Percentiles rank a stretch among this genome's conserved stretches.
These are phyloP conservation scores for Dacryopinax spathularia DNA, from an alignment of 768 basidiomycete genomes.

Conservation along the genomic window DNA sequence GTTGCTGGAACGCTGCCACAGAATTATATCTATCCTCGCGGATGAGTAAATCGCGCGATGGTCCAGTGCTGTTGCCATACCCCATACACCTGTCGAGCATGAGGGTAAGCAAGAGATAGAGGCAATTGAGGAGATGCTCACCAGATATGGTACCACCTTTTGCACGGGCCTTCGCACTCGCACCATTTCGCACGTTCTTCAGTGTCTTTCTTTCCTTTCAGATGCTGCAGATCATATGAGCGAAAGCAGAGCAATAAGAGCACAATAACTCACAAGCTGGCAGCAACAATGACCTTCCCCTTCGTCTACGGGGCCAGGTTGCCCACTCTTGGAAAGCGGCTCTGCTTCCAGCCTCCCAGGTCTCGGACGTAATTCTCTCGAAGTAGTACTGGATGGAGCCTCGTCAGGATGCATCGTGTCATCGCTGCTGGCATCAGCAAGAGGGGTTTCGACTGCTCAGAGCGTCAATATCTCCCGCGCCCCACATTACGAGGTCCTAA, in stretches of 20 bases:
- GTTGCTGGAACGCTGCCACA: neutral
- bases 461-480: no score
- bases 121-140: neutral
- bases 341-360: no score
- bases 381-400: no score
- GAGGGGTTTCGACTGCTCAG: no score
- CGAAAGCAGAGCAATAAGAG: neutral
- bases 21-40: neutral
- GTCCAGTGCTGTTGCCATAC: neutral
- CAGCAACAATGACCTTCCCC: neutral
- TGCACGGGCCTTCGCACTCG: neutral
- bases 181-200: neutral
- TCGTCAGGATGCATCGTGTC: no score
- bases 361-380: no score
- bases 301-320: neutral
- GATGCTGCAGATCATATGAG: neutral
- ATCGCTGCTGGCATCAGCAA: no score
- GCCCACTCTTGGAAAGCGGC: no score
- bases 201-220: neutral
- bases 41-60: neutral
- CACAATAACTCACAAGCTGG: neutral
- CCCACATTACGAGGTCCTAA: no score
- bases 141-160: neutral
- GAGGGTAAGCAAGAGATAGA: neutral
- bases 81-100: neutral